Evolutionary conservation across 2,329 filamentous ascomycete species (phyloP), one percentile per base, ranked within the genome.

Genomic region (Aurifilum marmelostoma): DNA sequence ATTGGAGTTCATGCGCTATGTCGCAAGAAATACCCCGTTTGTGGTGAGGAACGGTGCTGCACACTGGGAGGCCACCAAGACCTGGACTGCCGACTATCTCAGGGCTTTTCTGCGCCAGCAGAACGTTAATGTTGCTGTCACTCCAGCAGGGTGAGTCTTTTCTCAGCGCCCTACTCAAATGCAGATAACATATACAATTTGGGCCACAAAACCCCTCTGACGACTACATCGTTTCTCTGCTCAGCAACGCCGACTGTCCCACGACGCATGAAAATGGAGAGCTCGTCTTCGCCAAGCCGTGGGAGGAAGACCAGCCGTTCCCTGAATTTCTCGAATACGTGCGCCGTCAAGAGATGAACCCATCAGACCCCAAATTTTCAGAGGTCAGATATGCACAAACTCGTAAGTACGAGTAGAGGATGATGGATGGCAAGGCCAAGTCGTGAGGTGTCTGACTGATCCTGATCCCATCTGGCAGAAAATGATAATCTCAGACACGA

Each of bases 401-500:
- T 50, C 92, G 88, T 90, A 79, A 76, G 86, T 79, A 21, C 41
- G 59, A 63, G 63, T 34, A 21, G 60, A 21, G 39, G 27, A n/a
- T 18, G 29, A 37, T 18, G 29, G 21, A n/a, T 63, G n/a, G 34
- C 14, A 8, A 18, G 3, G 41, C 41, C 41, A 50, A 2, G 39
- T 18, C n/a, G 39, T 27, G 11, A 12, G 41, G 34, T 29, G 59
- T 39, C 39, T 47, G n/a, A 14, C 32, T 50, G 29, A 37, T 39
- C 59, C 69, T 41, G n/a, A 43, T 66, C n/a, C n/a, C n/a, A n/a
- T n/a, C 54, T 54, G 32, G 21, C 68, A 90, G 89, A 96, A 81
- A 94, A 96, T 76, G 91, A 95, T 77, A 96, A 95, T 75, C 84
- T 96, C 27, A 87, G 89, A 2, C 83, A 89, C 69, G 93, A 96